These are phyloP conservation scores for Coemansia sp. DNA, from an alignment of 192 early-diverging fungal genomes.

Conservation along the genomic window DNA sequence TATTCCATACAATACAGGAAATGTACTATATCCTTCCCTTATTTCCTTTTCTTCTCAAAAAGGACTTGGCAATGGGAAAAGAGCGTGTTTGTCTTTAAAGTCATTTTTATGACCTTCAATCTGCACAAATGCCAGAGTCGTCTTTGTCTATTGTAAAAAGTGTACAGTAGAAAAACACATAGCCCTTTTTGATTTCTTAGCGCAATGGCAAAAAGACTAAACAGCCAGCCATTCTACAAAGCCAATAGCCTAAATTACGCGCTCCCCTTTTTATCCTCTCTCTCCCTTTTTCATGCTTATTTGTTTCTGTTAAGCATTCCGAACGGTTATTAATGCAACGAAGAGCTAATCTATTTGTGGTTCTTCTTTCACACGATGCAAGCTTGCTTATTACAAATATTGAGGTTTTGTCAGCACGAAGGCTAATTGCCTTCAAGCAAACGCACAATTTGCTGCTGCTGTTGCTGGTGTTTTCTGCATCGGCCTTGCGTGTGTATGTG, in stretches of 20 bases:
- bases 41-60: neutral
- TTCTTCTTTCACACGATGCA: no score
- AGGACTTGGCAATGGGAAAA: neutral
- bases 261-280: neutral
- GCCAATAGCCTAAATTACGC: neutral
- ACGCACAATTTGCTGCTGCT: no score
- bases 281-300: neutral
- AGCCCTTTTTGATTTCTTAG: neutral
- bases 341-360: no score
- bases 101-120: neutral
- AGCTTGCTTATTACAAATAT: no score
- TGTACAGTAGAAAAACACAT: neutral
- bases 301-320: neutral
- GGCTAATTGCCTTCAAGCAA: no score
- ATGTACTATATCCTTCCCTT: slow-evolving; percentile 11
- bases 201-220: neutral
- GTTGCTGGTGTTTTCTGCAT: no score
- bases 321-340: no score
- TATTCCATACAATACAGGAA: slow-evolving; percentile 3
- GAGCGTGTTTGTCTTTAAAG: neutral
- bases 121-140: neutral
- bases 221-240: neutral
- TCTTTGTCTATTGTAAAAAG: neutral
- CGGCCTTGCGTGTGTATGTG: no score
- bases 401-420: no score